Percentiles rank a stretch among this genome's conserved stretches.
Evolutionary conservation across 192 early-diverging fungal species (phyloP).

Genomic region (Backusella macrospora): DNA sequence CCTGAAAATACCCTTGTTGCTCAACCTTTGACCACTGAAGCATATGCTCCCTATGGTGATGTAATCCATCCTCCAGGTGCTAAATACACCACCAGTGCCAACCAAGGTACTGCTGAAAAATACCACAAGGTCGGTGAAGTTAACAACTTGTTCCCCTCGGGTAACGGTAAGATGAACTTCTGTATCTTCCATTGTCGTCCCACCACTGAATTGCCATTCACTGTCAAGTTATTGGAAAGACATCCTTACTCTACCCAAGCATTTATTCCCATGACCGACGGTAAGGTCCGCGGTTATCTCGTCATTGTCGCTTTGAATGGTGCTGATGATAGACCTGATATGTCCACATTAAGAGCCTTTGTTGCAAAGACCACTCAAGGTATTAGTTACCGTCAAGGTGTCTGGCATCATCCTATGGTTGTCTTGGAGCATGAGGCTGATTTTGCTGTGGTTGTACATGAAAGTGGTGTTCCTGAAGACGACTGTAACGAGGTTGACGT

Average conservation of each 20-base stretch:
- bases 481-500: constrained; percentile 71
- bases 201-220: constrained; percentile 52
- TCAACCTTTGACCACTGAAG: constrained; percentile 66
- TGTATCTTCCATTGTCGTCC: constrained; percentile 69
- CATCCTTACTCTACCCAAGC: constrained; percentile 84
- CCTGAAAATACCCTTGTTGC: constrained; percentile 44
- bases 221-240: constrained; percentile 77
- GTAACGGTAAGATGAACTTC: constrained; percentile 62
- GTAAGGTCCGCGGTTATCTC: constrained; percentile 61
- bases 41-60: constrained; percentile 74
- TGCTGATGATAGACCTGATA: constrained; percentile 69
- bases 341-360: constrained; percentile 75
- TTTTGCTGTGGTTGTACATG: constrained; percentile 80
- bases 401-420: constrained; percentile 94
- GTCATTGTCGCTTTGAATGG: constrained; percentile 83
- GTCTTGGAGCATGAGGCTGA: constrained; percentile 60
- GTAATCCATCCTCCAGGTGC: constrained; percentile 59
- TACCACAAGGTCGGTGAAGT: constrained; percentile 67
- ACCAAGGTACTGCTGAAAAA: constrained; percentile 78
- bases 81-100: constrained; percentile 47
- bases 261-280: constrained; percentile 78
- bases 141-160: constrained; percentile 51
- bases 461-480: constrained; percentile 71
- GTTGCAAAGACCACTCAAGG: constrained; percentile 72
- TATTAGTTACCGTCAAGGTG: constrained; percentile 78